A percentile compares a stretch with the other conserved stretches of the same genome.
Conservation (phyloP, 2,329 filamentous ascomycete genomes). For the Allantophomopsis lycopodina region DNA sequence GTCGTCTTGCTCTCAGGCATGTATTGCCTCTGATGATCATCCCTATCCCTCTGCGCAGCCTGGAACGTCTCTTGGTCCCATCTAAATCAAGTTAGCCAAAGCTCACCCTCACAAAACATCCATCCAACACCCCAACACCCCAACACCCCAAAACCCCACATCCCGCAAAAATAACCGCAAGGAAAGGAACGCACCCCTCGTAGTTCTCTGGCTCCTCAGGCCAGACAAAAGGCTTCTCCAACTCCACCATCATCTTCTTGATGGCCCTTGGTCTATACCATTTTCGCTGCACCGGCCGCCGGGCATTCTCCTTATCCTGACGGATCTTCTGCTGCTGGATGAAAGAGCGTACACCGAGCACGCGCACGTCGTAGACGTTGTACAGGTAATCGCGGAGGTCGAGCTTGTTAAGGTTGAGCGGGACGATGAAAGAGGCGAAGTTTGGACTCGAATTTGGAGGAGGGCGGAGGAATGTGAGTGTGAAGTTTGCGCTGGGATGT, state of each 20-base stretch:
- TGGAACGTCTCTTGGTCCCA: slow-evolving; percentile 50
- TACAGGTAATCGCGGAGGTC: slow-evolving; percentile 91
- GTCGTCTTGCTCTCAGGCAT: slow-evolving; percentile 15
- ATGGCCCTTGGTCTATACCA: slow-evolving; percentile 58
- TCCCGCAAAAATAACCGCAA: not conserved
- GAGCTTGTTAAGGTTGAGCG: slow-evolving; percentile 87
- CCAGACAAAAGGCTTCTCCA: slow-evolving; percentile 80
- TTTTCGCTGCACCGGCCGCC: slow-evolving; percentile 29
- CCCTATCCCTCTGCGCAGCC: slow-evolving; percentile 32
- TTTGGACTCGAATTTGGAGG: slow-evolving; percentile 59
- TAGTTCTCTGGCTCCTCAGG: slow-evolving; percentile 54
- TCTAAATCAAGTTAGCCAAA: slow-evolving; percentile 16
- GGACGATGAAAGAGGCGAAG: slow-evolving; percentile 82
- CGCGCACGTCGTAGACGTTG: slow-evolving; percentile 68
- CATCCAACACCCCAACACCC: slow-evolving; percentile 43
- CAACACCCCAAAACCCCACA: no score
- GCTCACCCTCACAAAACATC: slow-evolving; percentile 23
- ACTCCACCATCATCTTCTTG: slow-evolving; percentile 93
- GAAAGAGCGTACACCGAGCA: slow-evolving; percentile 62
- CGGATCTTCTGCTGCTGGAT: slow-evolving; percentile 57
- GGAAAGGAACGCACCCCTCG: slow-evolving; percentile 30
- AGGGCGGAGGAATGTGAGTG: slow-evolving; percentile 58
- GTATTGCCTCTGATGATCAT: slow-evolving; percentile 19
- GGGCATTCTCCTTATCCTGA: slow-evolving; percentile 27
- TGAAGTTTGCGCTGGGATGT: slow-evolving; percentile 58